Evolutionary conservation across 257 asterid genomes (phyloP).

Genomic region (Lithospermum erythrorhizon): DNA sequence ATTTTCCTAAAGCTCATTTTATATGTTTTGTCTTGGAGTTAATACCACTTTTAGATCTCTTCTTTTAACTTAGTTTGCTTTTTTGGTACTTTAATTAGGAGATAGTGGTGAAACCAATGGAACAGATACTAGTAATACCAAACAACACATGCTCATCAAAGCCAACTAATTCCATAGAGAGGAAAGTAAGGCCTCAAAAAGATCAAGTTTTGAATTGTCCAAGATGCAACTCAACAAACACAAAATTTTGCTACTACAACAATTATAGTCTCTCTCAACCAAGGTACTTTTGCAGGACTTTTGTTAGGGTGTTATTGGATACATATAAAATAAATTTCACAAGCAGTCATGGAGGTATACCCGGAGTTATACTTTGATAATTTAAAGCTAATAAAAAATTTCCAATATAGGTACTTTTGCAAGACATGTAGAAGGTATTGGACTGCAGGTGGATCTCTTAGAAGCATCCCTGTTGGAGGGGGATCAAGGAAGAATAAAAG

Average conservation of each 20-base stretch:
- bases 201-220: conserved; percentile 64
- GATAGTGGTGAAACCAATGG: conserved; percentile 54
- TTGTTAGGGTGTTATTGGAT: no score
- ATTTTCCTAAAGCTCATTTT: conserved; percentile 3
- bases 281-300: conserved; percentile 69
- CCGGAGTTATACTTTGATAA: no score
- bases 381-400: no score
- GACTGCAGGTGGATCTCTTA: conserved; percentile 76
- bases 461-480: conserved; percentile 82
- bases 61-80: not conserved
- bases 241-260: conserved; percentile 80
- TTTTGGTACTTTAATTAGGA: conserved; percentile 23
- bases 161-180: conserved; percentile 28
- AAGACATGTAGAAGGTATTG: conserved; percentile 76
- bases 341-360: no score
- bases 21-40: conserved; percentile 15
- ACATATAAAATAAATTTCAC: no score
- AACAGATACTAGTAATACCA: conserved; percentile 24
- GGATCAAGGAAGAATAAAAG: conserved; percentile 67
- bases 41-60: not conserved
- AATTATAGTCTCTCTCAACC: conserved; percentile 78
- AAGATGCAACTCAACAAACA: conserved; percentile 72
- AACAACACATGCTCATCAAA: conserved; percentile 14
- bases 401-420: conserved; percentile 71
- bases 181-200: conserved; percentile 55